Base-by-base conservation (phyloP, 352 stramenopile species). In the Hyaloperonospora arabidopsidis region DNA sequence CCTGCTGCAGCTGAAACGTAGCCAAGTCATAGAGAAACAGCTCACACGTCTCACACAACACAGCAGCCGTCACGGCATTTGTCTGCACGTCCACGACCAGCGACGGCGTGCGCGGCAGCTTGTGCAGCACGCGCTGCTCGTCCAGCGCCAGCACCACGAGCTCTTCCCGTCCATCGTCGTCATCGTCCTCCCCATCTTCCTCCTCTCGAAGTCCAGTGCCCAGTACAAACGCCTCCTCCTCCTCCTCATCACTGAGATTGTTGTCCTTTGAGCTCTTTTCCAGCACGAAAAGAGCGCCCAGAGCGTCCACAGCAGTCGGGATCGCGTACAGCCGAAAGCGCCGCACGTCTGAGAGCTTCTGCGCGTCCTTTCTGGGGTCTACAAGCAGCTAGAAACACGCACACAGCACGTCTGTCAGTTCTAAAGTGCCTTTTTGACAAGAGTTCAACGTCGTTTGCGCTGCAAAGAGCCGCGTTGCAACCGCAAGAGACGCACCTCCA, bases 81-180 rank as follows among this genome's bases (percentile, higher is more conserved):
- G 84, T 79, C 49, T 88, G 77, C 10, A 88, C 49, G 55, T 89
- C 79, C 55, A 87, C 56, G 29, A 89, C 76, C 2, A 80, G 65
- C 7, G 79, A 87, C 19, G 73, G 75, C 19, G 79, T 76, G 18
- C 77, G 71, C 1, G 75, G 71, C 18, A 89, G 60, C 41, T 76
- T 72, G 45, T 84, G 58, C 44, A 89, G 51, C 43, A 68, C 18
- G 21, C 65, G 59, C 49, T 89, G 65, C 19, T 86, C 65, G 15
- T 70, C 52, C 23, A 87, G 63, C 5, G 67, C 78, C 41, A 86
- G 67, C 5, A 81, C 59, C 0, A 70, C 58, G 19, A 89, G 59
- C 21, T 84, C 67, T 47, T 89, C 79, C 21, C 45, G 69, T 23
- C 56, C 67, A 21, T 68, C 56, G 21, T 70, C 57, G 29, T 70